Evolutionary conservation across 306 rosid genomes (phyloP), one percentile per base, ranked within the genome.

Genomic region (Lathyrus tuberosus): DNA sequence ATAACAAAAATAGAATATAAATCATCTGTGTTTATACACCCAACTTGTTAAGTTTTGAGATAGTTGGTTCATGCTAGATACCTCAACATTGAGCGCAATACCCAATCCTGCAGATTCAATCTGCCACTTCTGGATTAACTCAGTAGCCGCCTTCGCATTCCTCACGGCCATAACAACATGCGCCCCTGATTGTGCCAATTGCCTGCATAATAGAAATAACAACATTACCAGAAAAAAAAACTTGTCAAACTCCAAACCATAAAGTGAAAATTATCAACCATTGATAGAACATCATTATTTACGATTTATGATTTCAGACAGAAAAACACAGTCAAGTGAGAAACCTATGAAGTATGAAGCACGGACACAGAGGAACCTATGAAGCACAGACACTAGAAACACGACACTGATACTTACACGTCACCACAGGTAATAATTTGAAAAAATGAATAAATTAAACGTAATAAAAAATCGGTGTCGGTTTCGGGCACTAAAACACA

Each of bases 141-240:
- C 97, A 14, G 70, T 79, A 33, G 96, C 99, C 10, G 81, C 89
- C 61, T 91, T 84, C 10, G 89, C 78, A 72, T 94, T 94, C 92
- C 99, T 94, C 70, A 94, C 99, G 3, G 99, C 97, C 99, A 94
- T 94, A 60, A 94, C 90, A 71, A 94, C 97, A 82, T 94, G 96
- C 12, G 96, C 99, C 58, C 99, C 99, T 5, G 95, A 66, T 77
- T 91, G 88, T 42, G 99, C 99, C 85, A 94, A 79, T 74, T 94
- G 99, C 95, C 99, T 93, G 83, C 64, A 78, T 59, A 69, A 76
- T 75, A 15, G 10, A 31, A 69, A 68, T 26, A 80, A 18, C 20
- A 30, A 49, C 22, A 69, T 5, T 4, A 48, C n/a, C n/a, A n/a
- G n/a, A 2, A 0, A 57, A 47, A 0, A 65, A 58, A 43, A n/a